Conservation (phyloP, 257 asterid genomes). For the Solanum piurae region DNA sequence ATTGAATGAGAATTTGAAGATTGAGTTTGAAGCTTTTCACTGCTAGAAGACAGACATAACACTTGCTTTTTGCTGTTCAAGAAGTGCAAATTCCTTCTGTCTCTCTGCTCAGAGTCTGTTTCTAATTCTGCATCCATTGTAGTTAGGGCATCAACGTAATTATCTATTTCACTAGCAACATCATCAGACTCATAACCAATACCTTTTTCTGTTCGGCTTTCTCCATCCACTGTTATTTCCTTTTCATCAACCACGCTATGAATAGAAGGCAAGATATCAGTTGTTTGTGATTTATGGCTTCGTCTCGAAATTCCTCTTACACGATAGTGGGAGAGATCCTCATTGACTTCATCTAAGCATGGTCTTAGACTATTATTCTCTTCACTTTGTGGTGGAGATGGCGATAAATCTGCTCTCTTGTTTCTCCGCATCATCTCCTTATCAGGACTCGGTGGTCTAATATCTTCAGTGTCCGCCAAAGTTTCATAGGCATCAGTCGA, state of each 20-base stretch:
- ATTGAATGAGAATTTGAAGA: slow-evolving; percentile 57
- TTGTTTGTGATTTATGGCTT: slow-evolving; percentile 17
- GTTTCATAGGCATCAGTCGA: slow-evolving; percentile 25
- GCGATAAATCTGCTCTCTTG: slow-evolving; percentile 23
- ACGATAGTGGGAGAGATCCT: slow-evolving; percentile 18
- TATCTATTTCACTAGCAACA: slow-evolving; percentile 61
- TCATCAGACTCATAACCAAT: slow-evolving; percentile 51
- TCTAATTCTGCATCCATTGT: slow-evolving; percentile 71
- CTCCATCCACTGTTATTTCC: slow-evolving; percentile 36
- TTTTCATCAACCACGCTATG: slow-evolving; percentile 30
- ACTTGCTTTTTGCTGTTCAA: slow-evolving; percentile 17
- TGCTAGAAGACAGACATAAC: slow-evolving; percentile 22
- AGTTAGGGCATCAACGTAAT: slow-evolving; percentile 70
- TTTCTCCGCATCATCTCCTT: slow-evolving; percentile 27
- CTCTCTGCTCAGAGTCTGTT: slow-evolving; percentile 52
- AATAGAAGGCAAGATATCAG: slow-evolving; percentile 20
- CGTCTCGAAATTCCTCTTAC: slow-evolving; percentile 20
- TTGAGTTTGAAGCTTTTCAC: slow-evolving; percentile 25
- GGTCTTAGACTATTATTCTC: slow-evolving; percentile 20
- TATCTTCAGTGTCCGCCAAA: slow-evolving; percentile 26
- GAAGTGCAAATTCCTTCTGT: slow-evolving; percentile 28
- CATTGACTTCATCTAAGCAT: slow-evolving; percentile 16
- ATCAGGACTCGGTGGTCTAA: slow-evolving; percentile 31
- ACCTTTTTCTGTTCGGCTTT: slow-evolving; percentile 27
- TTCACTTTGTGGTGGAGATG: slow-evolving; percentile 15